These are phyloP conservation scores for Herpetospermum pedunculosum DNA, from an alignment of 306 rosid species.

Conservation along the genomic window DNA sequence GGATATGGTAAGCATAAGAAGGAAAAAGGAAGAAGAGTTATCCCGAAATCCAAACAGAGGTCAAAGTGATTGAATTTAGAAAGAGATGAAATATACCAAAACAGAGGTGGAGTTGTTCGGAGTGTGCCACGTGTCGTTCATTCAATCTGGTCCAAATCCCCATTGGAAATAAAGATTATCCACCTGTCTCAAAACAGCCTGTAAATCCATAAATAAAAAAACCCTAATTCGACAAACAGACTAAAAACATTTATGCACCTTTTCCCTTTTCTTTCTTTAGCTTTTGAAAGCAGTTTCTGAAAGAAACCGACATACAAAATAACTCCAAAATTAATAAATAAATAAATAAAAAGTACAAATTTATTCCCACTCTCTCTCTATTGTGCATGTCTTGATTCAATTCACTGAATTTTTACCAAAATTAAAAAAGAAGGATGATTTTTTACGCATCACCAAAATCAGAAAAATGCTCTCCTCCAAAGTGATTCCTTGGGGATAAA, in stretches of 20 bases:
- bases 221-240: not conserved
- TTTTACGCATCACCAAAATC: not conserved
- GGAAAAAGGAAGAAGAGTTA: too few relatives aligned
- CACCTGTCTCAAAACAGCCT: conserved; percentile 1
- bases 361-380: too few relatives aligned
- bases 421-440: not conserved
- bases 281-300: not conserved
- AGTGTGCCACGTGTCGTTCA: not conserved
- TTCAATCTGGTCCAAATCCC: not conserved
- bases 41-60: too few relatives aligned
- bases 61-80: too few relatives aligned
- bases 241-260: not conserved
- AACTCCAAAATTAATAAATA: too few relatives aligned
- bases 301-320: conserved; percentile 1
- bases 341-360: too few relatives aligned
- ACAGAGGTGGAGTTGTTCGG: too few relatives aligned
- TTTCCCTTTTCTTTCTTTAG: not conserved
- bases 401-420: not conserved
- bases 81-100: too few relatives aligned
- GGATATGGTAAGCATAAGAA: too few relatives aligned
- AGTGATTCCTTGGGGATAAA: not conserved
- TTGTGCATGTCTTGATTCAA: too few relatives aligned
- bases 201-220: not conserved
- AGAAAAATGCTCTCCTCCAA: not conserved
- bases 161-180: not conserved